Conservation (phyloP, 192 early-diverging fungal species). For the Glomus cerebriforme region DNA sequence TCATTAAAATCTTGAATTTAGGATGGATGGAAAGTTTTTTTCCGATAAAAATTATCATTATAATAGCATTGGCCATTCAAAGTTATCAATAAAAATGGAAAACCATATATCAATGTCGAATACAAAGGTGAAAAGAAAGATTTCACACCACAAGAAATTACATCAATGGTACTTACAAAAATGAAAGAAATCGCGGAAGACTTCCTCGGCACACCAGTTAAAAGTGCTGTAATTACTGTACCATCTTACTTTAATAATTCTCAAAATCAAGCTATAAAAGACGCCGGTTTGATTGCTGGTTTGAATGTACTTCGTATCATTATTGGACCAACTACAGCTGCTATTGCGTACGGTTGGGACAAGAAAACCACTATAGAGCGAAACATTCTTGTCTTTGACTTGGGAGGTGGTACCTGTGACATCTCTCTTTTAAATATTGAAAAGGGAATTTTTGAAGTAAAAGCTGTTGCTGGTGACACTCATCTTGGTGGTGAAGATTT, state of each 20-base stretch:
- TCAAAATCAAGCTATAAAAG: too few relatives aligned
- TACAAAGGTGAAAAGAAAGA: constrained; percentile 93
- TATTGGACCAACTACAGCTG: constrained; percentile 85
- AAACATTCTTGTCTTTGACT: constrained; percentile 85
- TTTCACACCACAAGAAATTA: constrained; percentile 81
- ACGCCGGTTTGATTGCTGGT: constrained; percentile 82
- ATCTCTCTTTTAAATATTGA: constrained; percentile 90
- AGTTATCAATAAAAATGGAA: too few relatives aligned
- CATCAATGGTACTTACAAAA: too few relatives aligned
- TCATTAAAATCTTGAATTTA: too few relatives aligned
- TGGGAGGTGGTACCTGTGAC: constrained; percentile 96
- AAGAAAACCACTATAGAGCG: constrained; percentile 58
- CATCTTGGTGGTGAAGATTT: too few relatives aligned
- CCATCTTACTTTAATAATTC: constrained; percentile 94
- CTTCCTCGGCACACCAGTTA: constrained; percentile 89
- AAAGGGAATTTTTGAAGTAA: constrained; percentile 48
- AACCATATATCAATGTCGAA: too few relatives aligned
- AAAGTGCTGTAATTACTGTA: constrained; percentile 85
- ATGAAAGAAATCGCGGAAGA: constrained; percentile 88
- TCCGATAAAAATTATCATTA: too few relatives aligned
- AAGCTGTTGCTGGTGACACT: too few relatives aligned
- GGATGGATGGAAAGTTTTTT: too few relatives aligned
- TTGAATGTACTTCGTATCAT: constrained; percentile 77
- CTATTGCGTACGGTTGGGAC: constrained; percentile 80
- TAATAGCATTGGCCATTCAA: too few relatives aligned